Base-by-base conservation (phyloP, 768 basidiomycete species). In the Mycena sanguinolenta region DNA sequence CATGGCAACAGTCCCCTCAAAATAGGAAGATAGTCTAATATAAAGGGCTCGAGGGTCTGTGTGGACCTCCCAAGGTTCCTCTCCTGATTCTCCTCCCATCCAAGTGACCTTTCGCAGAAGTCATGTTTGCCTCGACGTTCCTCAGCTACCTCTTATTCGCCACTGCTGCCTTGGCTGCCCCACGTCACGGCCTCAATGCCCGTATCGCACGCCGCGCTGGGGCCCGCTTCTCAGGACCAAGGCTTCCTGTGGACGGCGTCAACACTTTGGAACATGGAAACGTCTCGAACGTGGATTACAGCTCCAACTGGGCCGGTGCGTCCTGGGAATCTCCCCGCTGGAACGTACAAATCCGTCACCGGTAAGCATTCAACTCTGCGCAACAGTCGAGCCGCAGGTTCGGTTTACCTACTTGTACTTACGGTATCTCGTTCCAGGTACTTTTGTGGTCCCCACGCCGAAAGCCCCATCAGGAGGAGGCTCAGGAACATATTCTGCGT, bases 51-150 rank as follows among this genome's bases (percentile, higher is more conserved):
- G 49, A 27, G 23, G 10, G 13, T n/a, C 14, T n/a, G 12, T 9
- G 27, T 23, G 10, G 13, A 10, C 9, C 12, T 25, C 10, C 9
- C 23, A 27, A 50, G 49, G 23, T 50, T 50, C 25, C 49, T 50
- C 25, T 50, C 25, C n/a, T n/a, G 49, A 25, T 50, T 46, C 25
- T 14, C 49, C 13, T 23, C 25, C 12, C 39, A 39, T 4, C 39
- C 39, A 17, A 34, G 10, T 14, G 10, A 39, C 39, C 39, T 10
- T 17, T 14, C 39, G 39, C 39, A 39, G 16, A 14, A 39, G 16
- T 39, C 25, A 64, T 64, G 63, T 44, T 64, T 42, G 53, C 52
- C 62, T 44, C 54, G 30, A 27, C 63, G 23, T 52, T 64, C 54
- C 42, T 64, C 27, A 57, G 42, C 63, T 57, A 46, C 63, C 30